Percentiles rank a stretch among this genome's conserved stretches.
Conservation (phyloP, 73 alveolate genomes). For the Paramecium caudatum region DNA sequence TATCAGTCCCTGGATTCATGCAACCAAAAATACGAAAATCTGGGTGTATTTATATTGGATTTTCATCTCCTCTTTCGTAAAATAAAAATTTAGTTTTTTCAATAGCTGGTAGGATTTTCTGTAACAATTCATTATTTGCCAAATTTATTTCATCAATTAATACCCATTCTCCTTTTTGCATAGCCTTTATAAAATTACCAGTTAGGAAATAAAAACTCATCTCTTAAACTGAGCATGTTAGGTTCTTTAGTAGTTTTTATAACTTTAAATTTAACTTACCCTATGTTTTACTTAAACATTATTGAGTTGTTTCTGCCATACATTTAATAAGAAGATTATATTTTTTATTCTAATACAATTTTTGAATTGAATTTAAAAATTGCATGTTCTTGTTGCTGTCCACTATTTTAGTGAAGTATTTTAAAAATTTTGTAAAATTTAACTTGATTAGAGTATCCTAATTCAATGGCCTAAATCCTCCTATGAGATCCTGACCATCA, state of each 20-base stretch:
- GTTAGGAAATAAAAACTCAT: slow-evolving; percentile 92
- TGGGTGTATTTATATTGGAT: slow-evolving; percentile 89
- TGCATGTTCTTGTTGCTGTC: slow-evolving; percentile 84
- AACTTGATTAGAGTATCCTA: slow-evolving; percentile 87
- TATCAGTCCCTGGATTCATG: slow-evolving; percentile 98
- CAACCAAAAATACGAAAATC: slow-evolving; percentile 98
- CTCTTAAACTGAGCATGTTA: slow-evolving; percentile 52
- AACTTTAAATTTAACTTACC: slow-evolving; percentile 76
- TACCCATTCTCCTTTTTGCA: slow-evolving; percentile 98
- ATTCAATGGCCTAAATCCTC: slow-evolving; percentile 98
- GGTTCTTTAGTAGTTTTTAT: slow-evolving; percentile 74
- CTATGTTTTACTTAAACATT: slow-evolving; percentile 78
- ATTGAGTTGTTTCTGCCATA: slow-evolving; percentile 80
- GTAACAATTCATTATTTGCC: slow-evolving; percentile 94
- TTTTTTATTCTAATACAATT: slow-evolving; percentile 86
- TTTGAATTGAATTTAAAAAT: slow-evolving; percentile 83
- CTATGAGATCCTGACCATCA: slow-evolving; percentile 96
- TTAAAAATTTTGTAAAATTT: slow-evolving; percentile 85
- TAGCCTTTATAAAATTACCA: slow-evolving; percentile 94
- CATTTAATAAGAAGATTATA: slow-evolving; percentile 86
- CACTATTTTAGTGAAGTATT: slow-evolving; percentile 80
- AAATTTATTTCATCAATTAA: slow-evolving; percentile 97
- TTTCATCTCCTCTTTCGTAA: slow-evolving; percentile 94
- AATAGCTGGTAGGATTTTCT: slow-evolving; percentile 89
- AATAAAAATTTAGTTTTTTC: slow-evolving; percentile 91